These are phyloP conservation scores for Picea sitchensis DNA, from an alignment of 75 land plant genomes.

Conservation along the genomic window DNA sequence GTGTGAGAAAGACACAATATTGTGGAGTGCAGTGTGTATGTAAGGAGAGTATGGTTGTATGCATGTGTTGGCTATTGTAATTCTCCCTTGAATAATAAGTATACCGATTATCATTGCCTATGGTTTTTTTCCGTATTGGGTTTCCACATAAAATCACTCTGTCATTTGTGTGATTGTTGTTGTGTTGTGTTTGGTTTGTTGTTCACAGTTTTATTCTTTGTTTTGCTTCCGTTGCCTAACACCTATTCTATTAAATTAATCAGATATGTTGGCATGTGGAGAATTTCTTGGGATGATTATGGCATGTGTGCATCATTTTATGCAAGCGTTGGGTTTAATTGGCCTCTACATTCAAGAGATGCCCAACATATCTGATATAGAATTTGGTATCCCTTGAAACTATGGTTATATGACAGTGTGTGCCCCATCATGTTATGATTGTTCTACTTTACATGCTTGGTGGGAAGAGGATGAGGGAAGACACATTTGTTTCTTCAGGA, in stretches of 20 bases:
- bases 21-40: too few relatives aligned
- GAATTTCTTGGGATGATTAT: constrained; percentile 97
- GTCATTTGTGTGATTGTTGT: too few relatives aligned
- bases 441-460: constrained; percentile 96
- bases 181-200: too few relatives aligned
- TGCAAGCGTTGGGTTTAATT: constrained; percentile 5
- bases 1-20: too few relatives aligned
- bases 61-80: too few relatives aligned
- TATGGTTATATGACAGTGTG: constrained; percentile 96
- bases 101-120: too few relatives aligned
- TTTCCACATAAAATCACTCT: too few relatives aligned
- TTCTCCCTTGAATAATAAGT: too few relatives aligned
- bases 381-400: constrained; percentile 86
- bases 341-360: constrained; percentile 82
- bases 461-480: constrained; percentile 97
- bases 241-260: constrained; percentile 78
- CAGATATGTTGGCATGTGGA: constrained; percentile 96
- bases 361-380: constrained; percentile 82
- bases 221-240: too few relatives aligned
- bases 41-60: too few relatives aligned
- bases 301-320: constrained; percentile 76
- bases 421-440: constrained; percentile 99
- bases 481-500: constrained; percentile 46
- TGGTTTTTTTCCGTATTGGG: too few relatives aligned
- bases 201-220: too few relatives aligned